These are phyloP conservation scores for Pistacia vera DNA, from an alignment of 345 rosid genomes.

Conservation along the genomic window DNA sequence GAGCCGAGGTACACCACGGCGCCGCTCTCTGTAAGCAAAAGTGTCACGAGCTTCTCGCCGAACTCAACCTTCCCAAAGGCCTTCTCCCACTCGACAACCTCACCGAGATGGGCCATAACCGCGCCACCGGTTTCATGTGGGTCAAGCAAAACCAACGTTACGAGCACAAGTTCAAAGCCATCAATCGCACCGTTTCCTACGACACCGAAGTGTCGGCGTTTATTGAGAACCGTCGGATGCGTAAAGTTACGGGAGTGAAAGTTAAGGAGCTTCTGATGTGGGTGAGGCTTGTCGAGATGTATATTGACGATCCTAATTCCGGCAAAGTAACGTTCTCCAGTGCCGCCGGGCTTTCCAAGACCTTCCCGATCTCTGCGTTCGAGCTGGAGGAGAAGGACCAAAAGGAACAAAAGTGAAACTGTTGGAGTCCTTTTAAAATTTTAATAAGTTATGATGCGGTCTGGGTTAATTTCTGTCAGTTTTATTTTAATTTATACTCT, in stretches of 20 bases:
- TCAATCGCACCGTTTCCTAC: conserved; percentile 48
- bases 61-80: conserved; percentile 49
- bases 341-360: conserved; percentile 51
- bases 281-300: conserved; percentile 59
- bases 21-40: conserved; percentile 51
- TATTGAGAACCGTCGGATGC: conserved; percentile 55
- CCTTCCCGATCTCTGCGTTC: conserved; percentile 61
- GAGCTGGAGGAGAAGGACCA: conserved; percentile 25
- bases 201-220: conserved; percentile 56
- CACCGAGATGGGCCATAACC: conserved; percentile 56
- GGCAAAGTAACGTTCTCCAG: conserved; percentile 48
- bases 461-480: too few species aligned
- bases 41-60: conserved; percentile 39
- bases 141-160: conserved; percentile 47
- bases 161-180: conserved; percentile 41
- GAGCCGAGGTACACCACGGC: conserved; percentile 54
- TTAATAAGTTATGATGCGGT: too few species aligned
- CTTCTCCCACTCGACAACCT: conserved; percentile 58
- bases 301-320: conserved; percentile 30
- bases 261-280: conserved; percentile 62
- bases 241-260: conserved; percentile 47
- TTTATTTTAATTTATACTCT: too few species aligned
- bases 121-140: conserved; percentile 62
- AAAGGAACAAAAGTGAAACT: neutral
- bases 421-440: neutral